phyloP scores from a whole-genome alignment of 2,329 filamentous ascomycete species.

The Aspergillus novofumigatus region DNA sequence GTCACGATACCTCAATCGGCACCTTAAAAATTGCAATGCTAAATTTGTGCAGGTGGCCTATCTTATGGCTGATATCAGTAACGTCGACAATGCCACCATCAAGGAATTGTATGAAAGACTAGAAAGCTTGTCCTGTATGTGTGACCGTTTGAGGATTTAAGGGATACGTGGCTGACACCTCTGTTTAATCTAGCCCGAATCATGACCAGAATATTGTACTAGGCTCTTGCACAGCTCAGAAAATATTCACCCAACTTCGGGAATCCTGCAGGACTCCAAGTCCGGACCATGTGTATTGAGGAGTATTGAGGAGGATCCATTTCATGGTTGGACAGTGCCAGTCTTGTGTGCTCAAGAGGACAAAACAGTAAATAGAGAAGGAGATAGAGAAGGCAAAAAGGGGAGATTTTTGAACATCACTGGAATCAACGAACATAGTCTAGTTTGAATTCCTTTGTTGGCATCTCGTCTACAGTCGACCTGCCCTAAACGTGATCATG shows the following conservation, averaged over 20 bases:
- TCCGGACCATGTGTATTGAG: neutral
- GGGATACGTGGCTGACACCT: conserved; percentile 9
- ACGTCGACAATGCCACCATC: conserved; percentile 74
- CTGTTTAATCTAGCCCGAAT: conserved; percentile 36
- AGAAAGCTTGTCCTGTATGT: conserved; percentile 74
- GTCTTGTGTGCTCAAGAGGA: neutral
- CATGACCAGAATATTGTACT: conserved; percentile 45
- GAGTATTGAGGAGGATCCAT: neutral
- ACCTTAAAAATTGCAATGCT: conserved; percentile 2
- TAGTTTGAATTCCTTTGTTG: neutral
- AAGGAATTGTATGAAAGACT: conserved; percentile 80
- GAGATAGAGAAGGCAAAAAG: neutral
- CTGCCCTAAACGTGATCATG: neutral
- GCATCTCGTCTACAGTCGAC: neutral
- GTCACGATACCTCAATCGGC: conserved; percentile 18
- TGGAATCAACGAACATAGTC: neutral
- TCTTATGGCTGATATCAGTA: conserved; percentile 94
- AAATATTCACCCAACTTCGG: conserved; percentile 2
- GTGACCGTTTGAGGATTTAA: neutral
- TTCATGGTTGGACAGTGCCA: neutral
- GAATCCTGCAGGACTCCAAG: conserved; percentile 16
- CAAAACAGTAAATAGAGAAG: neutral
- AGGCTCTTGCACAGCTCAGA: conserved; percentile 8
- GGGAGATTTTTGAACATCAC: neutral
- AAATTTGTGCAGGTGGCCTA: conserved; percentile 65